Evolutionary conservation across 257 asterid genomes (phyloP).

Genomic region (Nicotiana otophora): DNA sequence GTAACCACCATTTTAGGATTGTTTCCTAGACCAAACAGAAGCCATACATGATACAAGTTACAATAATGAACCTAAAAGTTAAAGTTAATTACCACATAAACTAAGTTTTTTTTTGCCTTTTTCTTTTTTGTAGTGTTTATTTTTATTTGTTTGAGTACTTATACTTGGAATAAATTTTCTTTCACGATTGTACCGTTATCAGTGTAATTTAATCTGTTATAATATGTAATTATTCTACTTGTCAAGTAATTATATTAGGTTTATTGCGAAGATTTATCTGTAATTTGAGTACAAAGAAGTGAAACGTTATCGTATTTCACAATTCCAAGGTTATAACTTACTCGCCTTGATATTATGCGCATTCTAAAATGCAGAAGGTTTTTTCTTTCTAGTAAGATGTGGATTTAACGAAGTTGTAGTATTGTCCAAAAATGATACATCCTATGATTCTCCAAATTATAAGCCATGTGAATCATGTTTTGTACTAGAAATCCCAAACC

Average conservation of each 20-base stretch:
- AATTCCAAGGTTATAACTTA: too few species aligned
- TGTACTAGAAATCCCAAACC: not conserved
- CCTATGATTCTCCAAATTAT: not conserved
- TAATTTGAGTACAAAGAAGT: too few species aligned
- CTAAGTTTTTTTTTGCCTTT: not conserved
- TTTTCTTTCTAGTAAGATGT: not conserved
- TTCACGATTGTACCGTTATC: not conserved
- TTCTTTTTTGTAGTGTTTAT: not conserved
- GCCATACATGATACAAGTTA: not conserved
- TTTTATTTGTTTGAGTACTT: not conserved
- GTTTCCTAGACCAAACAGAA: not conserved
- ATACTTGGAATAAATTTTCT: not conserved
- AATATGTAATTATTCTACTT: not conserved
- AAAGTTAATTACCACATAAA: not conserved
- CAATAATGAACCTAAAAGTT: not conserved
- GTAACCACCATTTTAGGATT: not conserved
- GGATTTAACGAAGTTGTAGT: not conserved
- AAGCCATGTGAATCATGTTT: not conserved
- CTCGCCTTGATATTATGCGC: too few species aligned
- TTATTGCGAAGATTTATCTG: too few species aligned
- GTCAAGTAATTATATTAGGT: too few species aligned
- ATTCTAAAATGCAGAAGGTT: not conserved
- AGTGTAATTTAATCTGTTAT: too few species aligned
- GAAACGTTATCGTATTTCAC: too few species aligned
- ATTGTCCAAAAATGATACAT: not conserved